A percentile compares a stretch with the other conserved stretches of the same genome.
phyloP scores from a whole-genome alignment of 345 rosid species.

The Pugionium dolabratum region DNA sequence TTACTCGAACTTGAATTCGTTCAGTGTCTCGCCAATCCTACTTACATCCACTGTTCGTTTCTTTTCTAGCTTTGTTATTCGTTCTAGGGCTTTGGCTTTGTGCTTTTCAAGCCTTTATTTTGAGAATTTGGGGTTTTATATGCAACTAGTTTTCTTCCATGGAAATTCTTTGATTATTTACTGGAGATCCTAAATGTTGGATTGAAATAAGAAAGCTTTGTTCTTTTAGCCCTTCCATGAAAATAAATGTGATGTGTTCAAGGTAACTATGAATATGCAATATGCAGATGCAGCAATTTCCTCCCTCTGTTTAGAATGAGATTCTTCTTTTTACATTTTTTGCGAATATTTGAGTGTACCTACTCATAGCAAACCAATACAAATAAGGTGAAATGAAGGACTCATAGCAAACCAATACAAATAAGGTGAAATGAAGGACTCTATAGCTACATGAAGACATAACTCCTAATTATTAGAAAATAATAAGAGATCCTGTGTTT shows the following conservation, averaged over 20 bases:
- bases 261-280: not conserved
- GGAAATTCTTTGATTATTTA: not conserved
- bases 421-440: not conserved
- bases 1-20: slow-evolving; percentile 89
- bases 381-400: no score
- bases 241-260: not conserved
- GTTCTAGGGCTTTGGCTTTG: slow-evolving; percentile 6
- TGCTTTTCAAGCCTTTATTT: not conserved
- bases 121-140: not conserved
- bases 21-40: slow-evolving; percentile 96
- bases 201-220: not conserved
- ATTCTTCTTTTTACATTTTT: not conserved
- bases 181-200: not conserved
- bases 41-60: slow-evolving; percentile 85
- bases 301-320: not conserved
- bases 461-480: not conserved
- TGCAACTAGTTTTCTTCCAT: not conserved
- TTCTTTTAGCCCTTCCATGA: not conserved
- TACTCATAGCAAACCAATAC: not conserved
- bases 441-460: not conserved
- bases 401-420: not conserved
- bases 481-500: slow-evolving; percentile 6
- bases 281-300: not conserved
- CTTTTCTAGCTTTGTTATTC: not conserved
- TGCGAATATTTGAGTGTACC: not conserved